Conservation (phyloP, 345 rosid species). For the Salix dunnii region DNA sequence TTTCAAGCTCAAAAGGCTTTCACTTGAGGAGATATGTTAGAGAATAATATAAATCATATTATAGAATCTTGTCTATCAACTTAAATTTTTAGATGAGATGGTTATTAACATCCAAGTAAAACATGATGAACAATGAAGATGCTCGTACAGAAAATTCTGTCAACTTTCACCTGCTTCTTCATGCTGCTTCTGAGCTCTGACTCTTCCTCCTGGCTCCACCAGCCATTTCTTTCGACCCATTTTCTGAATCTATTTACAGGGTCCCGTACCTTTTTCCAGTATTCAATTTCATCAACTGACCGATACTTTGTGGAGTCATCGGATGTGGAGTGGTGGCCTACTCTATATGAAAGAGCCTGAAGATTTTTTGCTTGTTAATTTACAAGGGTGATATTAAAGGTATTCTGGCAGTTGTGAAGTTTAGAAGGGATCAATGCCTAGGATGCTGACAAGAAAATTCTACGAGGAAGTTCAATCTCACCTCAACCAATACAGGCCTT, state of each 20-base stretch:
- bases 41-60: too few species aligned
- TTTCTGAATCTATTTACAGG: slow-evolving; percentile 64
- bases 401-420: neutral
- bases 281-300: slow-evolving; percentile 60
- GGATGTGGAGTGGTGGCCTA: slow-evolving; percentile 88
- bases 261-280: slow-evolving; percentile 57
- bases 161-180: slow-evolving; percentile 60
- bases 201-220: slow-evolving; percentile 74
- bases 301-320: slow-evolving; percentile 95
- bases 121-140: neutral
- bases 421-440: neutral
- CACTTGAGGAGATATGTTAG: too few species aligned
- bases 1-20: too few species aligned
- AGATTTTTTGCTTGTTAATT: neutral
- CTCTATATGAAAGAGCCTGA: slow-evolving; percentile 87
- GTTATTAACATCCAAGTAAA: too few species aligned
- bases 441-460: neutral
- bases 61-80: too few species aligned
- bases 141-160: neutral
- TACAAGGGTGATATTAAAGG: neutral
- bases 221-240: slow-evolving; percentile 69
- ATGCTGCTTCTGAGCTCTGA: slow-evolving; percentile 49
- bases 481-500: slow-evolving; percentile 84
- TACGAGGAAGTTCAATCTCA: slow-evolving; percentile 1
- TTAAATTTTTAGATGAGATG: too few species aligned